These are phyloP conservation scores for Aspergillus puulaauensis DNA, from an alignment of 2,329 filamentous ascomycete species.

Conservation along the genomic window DNA sequence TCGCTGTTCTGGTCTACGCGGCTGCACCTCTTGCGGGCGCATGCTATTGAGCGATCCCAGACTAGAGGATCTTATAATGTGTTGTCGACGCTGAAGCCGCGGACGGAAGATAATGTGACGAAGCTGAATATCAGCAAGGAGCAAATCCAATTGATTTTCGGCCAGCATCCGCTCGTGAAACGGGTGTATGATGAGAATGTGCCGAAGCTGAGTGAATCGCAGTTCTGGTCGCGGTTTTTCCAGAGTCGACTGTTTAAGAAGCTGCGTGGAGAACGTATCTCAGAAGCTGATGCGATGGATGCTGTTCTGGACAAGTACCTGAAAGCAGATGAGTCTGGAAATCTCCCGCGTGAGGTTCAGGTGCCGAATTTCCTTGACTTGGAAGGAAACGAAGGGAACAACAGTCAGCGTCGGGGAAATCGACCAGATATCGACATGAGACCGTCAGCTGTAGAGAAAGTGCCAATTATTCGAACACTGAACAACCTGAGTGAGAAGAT, in stretches of 20 bases:
- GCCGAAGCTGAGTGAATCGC: slow-evolving; percentile 71
- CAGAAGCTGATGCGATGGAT: slow-evolving; percentile 74
- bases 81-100: slow-evolving; percentile 81
- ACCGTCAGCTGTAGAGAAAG: slow-evolving; percentile 69
- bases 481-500: slow-evolving; percentile 93
- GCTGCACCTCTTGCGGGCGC: slow-evolving; percentile 78
- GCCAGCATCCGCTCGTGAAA: slow-evolving; percentile 86
- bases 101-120: slow-evolving; percentile 69
- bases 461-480: slow-evolving; percentile 83
- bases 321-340: slow-evolving; percentile 63
- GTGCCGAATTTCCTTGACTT: slow-evolving; percentile 90
- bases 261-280: slow-evolving; percentile 82
- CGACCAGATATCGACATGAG: slow-evolving; percentile 88
- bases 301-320: slow-evolving; percentile 84
- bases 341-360: slow-evolving; percentile 53
- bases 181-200: slow-evolving; percentile 92
- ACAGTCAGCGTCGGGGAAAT: slow-evolving; percentile 84
- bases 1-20: slow-evolving; percentile 93
- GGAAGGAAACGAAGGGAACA: slow-evolving; percentile 91
- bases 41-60: slow-evolving; percentile 86
- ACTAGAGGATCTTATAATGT: slow-evolving; percentile 91
- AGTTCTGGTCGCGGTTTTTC: slow-evolving; percentile 96
- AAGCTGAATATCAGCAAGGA: slow-evolving; percentile 85
- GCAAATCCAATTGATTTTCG: slow-evolving; percentile 89
- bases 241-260: slow-evolving; percentile 87